Base-by-base conservation (phyloP, 1,284 basidiomycete species). In the Ceratobasidium sp. region DNA sequence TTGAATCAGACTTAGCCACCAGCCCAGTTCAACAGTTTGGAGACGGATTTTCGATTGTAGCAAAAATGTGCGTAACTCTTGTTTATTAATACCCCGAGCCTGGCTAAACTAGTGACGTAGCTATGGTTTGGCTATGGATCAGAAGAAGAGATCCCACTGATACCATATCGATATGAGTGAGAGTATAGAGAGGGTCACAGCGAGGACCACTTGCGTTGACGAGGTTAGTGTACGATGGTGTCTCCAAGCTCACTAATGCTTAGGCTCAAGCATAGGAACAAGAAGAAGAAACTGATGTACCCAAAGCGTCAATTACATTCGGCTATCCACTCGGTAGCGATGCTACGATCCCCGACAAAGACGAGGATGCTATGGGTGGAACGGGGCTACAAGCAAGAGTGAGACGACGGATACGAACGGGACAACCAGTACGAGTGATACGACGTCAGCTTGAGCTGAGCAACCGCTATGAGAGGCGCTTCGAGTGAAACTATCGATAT, bases 121-220 rank as follows among this genome's bases (percentile, higher is more conserved):
- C 59, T 97, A 97, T 84, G 91, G 94, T 10, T 86, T 97, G 65
- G 89, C 98, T 13, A 93, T 94, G 1, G 92, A 95, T 81, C 95
- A 96, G 85, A 93, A 89, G 83, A 96, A 93, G 83, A 93, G 94
- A 0, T 77, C 87, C 12, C n/a, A n/a, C n/a, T n/a, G n/a, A n/a
- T n/a, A n/a, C n/a, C n/a, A n/a, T 93, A 95, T 83, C 93, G 91
- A 82, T 94, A 94, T 81, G 33, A 94, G 93, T 9, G n/a, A n/a
- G 82, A 86, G 89, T 40, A 92, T 95, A 85, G 92, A 94, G 82
- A 91, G 93, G 73, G 94, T 91, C 5, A 86, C 88, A 69, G 88
- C 88, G 68, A 90, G 89, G 82, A 94, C 94, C 4, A 86, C 89
- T 13, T 95, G 94, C 83, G 89, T 94, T 52, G 94, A 97, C 79